A percentile compares a stretch with the other conserved stretches of the same genome.
phyloP scores from a whole-genome alignment of 176 grass and related monocot genomes.

The Otatea glauca region DNA sequence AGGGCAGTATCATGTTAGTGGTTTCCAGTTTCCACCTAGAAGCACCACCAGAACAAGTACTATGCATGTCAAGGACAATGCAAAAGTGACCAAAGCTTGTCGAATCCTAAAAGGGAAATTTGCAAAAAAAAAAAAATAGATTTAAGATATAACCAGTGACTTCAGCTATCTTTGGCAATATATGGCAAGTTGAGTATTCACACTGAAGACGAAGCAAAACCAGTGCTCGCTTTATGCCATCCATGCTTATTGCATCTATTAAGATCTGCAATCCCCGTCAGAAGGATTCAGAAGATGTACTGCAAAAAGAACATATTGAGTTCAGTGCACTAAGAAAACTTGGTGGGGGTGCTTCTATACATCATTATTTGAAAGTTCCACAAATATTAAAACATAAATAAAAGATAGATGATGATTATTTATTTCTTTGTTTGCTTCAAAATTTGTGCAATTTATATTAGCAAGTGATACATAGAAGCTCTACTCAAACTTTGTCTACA shows the following conservation, averaged over 20 bases:
- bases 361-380: too few relatives aligned
- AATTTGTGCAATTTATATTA: too few relatives aligned
- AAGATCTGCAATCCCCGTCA: not conserved
- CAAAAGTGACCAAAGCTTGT: slow-evolving; percentile 1
- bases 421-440: too few relatives aligned
- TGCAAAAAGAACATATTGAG: too few relatives aligned
- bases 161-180: not conserved
- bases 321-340: not conserved
- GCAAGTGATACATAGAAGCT: too few relatives aligned
- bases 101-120: slow-evolving; percentile 8
- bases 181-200: slow-evolving; percentile 4
- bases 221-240: not conserved
- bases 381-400: too few relatives aligned
- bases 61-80: not conserved
- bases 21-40: slow-evolving; percentile 16
- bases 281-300: not conserved
- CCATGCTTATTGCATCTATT: not conserved
- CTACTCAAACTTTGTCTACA: not conserved
- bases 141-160: not conserved
- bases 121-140: not conserved
- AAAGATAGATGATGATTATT: too few relatives aligned
- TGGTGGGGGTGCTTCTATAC: too few relatives aligned
- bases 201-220: slow-evolving; percentile 9
- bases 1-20: slow-evolving; percentile 19
- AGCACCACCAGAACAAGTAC: slow-evolving; percentile 12